Base-by-base conservation (phyloP, 768 basidiomycete genomes). In the Suillus cothurnatus region DNA sequence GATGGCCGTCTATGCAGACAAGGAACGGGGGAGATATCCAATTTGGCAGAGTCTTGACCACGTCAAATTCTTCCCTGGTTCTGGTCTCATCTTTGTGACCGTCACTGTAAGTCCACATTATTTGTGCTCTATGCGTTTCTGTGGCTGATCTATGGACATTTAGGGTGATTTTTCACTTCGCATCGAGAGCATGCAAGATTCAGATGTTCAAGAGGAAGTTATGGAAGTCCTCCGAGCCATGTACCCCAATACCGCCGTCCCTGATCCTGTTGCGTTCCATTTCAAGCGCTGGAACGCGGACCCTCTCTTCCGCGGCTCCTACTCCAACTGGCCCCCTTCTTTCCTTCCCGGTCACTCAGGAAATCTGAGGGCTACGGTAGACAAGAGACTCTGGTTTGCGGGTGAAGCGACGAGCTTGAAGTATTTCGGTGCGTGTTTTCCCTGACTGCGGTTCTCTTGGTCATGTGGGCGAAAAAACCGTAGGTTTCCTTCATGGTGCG, bases 31-130 rank as follows among this genome's bases (percentile, higher is more conserved):
- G 7, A 79, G 81, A 38, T 90, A 89, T 73, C 86, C 87, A 0
- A 82, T 89, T 7, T 90, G 88, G 89, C 88, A 90, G 69, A 85
- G 81, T 69, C 71, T 90, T 55, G 88, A 90, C 71, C 81, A 86
- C 62, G 66, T 75, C 1, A 78, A 80, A 55, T 90, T 88, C 72
- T 80, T 89, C 62, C 86, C 85, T 19, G 87, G 84, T 6, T 88
- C 86, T 4, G 83, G 86, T 14, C 81, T 90, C 1, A 56, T 75
- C 31, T 70, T 71, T 47, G 73, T 71, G 31, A 76, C 73, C 0
- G 73, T 76, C 0, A 76, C 74, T 0, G 73, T 76, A 52, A 50
- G 73, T 60, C 14, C 11, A 34, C 45, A 23, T 7, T 4, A n/a
- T 19, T 26, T 31, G 11, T 17, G 52, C 17, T 61, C 12, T 8